Base-by-base conservation (phyloP, 257 asterid species). In the Jaltomata sinuosa region DNA sequence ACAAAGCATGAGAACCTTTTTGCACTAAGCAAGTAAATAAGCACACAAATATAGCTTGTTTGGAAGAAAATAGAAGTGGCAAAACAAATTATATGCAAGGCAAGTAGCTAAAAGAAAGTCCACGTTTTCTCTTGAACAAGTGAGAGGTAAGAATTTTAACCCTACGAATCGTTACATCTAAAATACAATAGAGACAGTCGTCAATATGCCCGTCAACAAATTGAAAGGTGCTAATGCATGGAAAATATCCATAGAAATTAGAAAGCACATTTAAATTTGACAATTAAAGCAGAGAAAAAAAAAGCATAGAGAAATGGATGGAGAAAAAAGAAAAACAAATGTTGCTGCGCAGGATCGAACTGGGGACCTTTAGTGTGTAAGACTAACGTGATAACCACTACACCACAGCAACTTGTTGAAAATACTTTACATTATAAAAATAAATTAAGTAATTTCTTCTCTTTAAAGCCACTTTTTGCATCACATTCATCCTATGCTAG, bases 341-440 rank as follows among this genome's bases (percentile, higher is more conserved):
- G 87, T 84, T 82, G 79, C 83, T 87, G 87, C 86, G 86, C 83
- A 87, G 87, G 89, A 87, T 87, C 83, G 87, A 87, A 84, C 87
- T 87, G 89, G 87, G 82, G 89, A 84, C 89, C 87, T 84, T 84
- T 82, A 76, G 87, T 82, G 87, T 84, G 87, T 82, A 87, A 87
- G 86, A 78, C 87, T 82, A 85, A 82, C 84, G 89, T 87, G 89
- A 87, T 77, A 87, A 84, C 89, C 89, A 87, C 89, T 87, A 84
- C 89, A 82, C 89, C 86, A 87, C 89, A 87, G 87, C 78, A 87
- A 84, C 87, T 8, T 38, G 7, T 38, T n/a, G n/a, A n/a, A n/a
- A n/a, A n/a, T n/a, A n/a, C n/a, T n/a, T n/a, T n/a, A n/a, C n/a
- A n/a, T n/a, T n/a, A n/a, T n/a, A n/a, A n/a, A n/a, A n/a, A n/a